Evolutionary conservation across 2,329 filamentous ascomycete species (phyloP).

Genomic region (Beauveria australis): DNA sequence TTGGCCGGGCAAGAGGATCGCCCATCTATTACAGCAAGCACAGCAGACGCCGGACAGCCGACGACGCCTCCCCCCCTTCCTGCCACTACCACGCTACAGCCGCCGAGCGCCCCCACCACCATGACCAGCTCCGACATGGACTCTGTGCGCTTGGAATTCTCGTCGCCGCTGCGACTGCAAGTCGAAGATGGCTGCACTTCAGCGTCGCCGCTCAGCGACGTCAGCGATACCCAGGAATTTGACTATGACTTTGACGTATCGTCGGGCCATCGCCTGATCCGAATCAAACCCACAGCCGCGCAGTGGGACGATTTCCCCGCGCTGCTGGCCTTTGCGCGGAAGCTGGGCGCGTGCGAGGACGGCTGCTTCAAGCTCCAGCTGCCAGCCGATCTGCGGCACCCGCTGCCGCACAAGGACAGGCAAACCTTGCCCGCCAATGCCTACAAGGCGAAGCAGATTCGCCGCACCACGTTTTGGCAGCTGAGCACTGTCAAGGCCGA

Average conservation of each 20-base stretch:
- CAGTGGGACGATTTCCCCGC: slow-evolving; percentile 31
- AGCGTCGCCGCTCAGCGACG: slow-evolving; percentile 2
- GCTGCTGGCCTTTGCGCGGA: slow-evolving; percentile 25
- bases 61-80: neutral
- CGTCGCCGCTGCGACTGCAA: neutral
- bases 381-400: slow-evolving; percentile 22
- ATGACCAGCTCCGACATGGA: neutral
- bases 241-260: slow-evolving; percentile 24
- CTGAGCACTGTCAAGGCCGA: slow-evolving; percentile 27
- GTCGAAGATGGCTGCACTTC: neutral
- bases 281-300: slow-evolving; percentile 25
- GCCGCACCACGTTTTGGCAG: slow-evolving; percentile 28
- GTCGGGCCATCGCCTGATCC: slow-evolving; percentile 23
- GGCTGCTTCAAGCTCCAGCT: slow-evolving; percentile 32
- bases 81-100: neutral
- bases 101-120: neutral
- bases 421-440: slow-evolving; percentile 27
- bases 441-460: slow-evolving; percentile 26
- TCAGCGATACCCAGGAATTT: slow-evolving; percentile 16
- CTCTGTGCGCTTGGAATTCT: neutral
- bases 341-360: slow-evolving; percentile 23
- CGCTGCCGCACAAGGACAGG: slow-evolving; percentile 24
- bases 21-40: too few species aligned
- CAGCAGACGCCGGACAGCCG: neutral
- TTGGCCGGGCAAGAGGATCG: neutral